Evolutionary conservation across 768 basidiomycete species (phyloP).

Genomic region (Chlorophyllum brunneum): DNA sequence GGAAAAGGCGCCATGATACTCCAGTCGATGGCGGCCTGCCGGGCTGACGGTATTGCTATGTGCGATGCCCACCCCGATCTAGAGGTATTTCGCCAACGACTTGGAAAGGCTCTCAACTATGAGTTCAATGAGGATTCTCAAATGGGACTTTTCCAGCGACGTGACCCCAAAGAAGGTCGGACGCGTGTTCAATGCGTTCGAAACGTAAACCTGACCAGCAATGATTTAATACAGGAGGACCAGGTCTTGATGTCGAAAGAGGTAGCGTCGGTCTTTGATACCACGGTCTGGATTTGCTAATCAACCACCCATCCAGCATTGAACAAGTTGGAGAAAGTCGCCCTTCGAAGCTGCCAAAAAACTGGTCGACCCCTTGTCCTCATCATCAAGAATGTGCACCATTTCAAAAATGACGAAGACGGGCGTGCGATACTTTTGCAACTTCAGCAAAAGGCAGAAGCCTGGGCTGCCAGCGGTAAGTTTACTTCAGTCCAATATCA

Average conservation of each 20-base stretch:
- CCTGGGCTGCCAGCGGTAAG: constrained; percentile 79
- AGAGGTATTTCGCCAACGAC: constrained; percentile 79
- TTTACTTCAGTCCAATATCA: neutral
- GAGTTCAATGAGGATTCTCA: constrained; percentile 86
- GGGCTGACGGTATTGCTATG: constrained; percentile 69
- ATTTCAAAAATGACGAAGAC: constrained; percentile 72
- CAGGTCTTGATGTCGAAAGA: constrained; percentile 79
- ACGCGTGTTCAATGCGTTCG: neutral
- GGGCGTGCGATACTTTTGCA: constrained; percentile 80
- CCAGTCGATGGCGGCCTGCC: constrained; percentile 70
- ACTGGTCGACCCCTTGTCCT: constrained; percentile 71
- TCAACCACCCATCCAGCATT: constrained; percentile 39
- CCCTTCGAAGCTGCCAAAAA: constrained; percentile 53
- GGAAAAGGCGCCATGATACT: constrained; percentile 84
- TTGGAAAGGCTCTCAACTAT: constrained; percentile 84
- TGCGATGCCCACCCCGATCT: constrained; percentile 85
- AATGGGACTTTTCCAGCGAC: constrained; percentile 73
- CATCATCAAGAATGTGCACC: constrained; percentile 77
- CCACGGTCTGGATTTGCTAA: neutral
- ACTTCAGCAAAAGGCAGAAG: constrained; percentile 81
- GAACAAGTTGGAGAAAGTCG: constrained; percentile 85
- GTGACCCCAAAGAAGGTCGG: constrained; percentile 76
- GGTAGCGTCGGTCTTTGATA: constrained; percentile 33
- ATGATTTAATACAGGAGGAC: constrained; percentile 47
- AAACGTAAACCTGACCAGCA: neutral